These are phyloP conservation scores for Aspergillus biplanus DNA, from an alignment of 495 filamentous ascomycete genomes.

Conservation along the genomic window DNA sequence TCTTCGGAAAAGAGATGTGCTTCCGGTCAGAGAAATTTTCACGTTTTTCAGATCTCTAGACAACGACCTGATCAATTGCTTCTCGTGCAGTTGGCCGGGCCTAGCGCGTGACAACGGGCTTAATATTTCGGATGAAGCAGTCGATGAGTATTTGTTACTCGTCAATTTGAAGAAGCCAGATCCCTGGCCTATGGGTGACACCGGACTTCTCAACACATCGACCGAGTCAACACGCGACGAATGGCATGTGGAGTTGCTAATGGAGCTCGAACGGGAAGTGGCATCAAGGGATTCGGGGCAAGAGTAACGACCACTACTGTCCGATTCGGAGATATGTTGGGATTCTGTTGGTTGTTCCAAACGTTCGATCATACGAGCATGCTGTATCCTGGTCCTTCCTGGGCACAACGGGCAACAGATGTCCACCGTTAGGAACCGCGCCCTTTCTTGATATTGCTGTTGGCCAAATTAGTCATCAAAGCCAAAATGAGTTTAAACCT, in stretches of 20 bases:
- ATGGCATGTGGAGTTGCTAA: conserved; percentile 31
- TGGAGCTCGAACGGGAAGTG: conserved; percentile 29
- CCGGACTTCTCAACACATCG: conserved; percentile 22
- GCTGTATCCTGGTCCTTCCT: conserved; percentile 24
- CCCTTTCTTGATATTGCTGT: conserved; percentile 28
- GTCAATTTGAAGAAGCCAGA: conserved; percentile 20
- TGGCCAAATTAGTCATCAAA: conserved; percentile 4
- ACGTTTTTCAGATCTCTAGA: conserved; percentile 29
- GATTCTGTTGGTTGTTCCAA: conserved; percentile 25
- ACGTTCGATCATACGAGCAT: conserved; percentile 31
- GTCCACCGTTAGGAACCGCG: conserved; percentile 25
- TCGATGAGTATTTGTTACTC: conserved; percentile 17
- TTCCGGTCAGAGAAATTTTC: conserved; percentile 22
- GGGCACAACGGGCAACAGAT: conserved; percentile 31
- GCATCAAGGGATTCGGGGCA: conserved; percentile 24
- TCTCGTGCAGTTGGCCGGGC: conserved; percentile 21
- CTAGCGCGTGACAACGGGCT: conserved; percentile 16
- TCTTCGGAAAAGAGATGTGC: conserved; percentile 25
- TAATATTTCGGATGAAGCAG: conserved; percentile 16
- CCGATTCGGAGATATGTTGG: conserved; percentile 21
- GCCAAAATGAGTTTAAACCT: background rate
- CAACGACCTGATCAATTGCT: conserved; percentile 23
- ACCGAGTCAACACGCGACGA: conserved; percentile 26
- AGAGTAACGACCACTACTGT: conserved; percentile 21
- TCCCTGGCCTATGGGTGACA: conserved; percentile 16